Evolutionary conservation across 2,329 filamentous ascomycete species (phyloP), one percentile per base, ranked within the genome.

Genomic region (Monosporascus cannonballus): DNA sequence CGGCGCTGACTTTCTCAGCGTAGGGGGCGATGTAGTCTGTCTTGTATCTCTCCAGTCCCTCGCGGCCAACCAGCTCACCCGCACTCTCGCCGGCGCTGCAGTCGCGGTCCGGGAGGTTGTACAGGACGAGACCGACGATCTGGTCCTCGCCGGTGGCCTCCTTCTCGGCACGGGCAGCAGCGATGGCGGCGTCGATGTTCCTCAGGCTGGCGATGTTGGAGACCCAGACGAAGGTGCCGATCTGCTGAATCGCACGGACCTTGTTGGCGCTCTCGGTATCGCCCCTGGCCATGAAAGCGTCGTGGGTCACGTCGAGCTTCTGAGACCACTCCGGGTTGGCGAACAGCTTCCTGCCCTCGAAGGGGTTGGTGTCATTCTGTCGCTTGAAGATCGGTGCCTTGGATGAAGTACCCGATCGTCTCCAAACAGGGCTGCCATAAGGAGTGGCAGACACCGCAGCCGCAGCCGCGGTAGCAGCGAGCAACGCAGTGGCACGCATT

Each of bases 71-170:
- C 73, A 66, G 54, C 64, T 83, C 79, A 64, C 80, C 79, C 61
- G 82, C 82, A 59, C 77, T 80, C 14, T 79, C 79, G 8, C 74
- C 73, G 4, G 79, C 79, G 27, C 78, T 73, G 59, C 80, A 83
- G 68, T 83, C 80, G 64, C 80, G 76, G 61, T 81, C 77, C 14
- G 80, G 80, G 3, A 83, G 73, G 64, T 83, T 74, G 62, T 83
- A 83, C 51, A 83, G 74, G 50, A 82, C 79, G 45, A 82, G 42
- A 27, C 42, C 42, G 42, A 46, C 24, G 42, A 46, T 27, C 22
- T 46, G 42, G 24, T 27, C 42, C 6, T 67, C 61, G 44, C 67
- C 65, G 2, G 69, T 68, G 25, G 53, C 52, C n/a, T 61, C 55
- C 60, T 73, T 66, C n/a, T 58, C 64, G 6, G 59, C 59, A 34